Conservation (phyloP, 2,329 filamentous ascomycete genomes). For the Ciborinia camelliae region DNA sequence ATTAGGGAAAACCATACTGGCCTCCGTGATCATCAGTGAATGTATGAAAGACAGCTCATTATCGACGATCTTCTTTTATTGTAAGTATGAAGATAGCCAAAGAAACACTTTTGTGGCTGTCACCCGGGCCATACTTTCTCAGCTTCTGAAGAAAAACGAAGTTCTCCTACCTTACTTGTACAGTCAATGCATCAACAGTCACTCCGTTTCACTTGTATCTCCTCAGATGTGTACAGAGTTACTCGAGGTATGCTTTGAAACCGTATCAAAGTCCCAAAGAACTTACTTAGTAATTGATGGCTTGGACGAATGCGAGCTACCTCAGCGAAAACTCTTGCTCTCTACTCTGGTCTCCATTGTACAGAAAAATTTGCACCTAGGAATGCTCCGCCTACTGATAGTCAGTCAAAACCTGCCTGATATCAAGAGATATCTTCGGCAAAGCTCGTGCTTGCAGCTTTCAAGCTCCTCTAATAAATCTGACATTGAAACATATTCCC, state of each 20-base stretch:
- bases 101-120: constrained; percentile 38
- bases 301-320: constrained; percentile 42
- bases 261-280: constrained; percentile 19
- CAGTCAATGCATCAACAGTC: constrained; percentile 29
- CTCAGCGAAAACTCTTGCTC: constrained; percentile 37
- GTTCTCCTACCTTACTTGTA: constrained; percentile 37
- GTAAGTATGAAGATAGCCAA: constrained; percentile 36
- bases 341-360: constrained; percentile 32
- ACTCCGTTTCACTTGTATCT: background rate
- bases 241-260: constrained; percentile 34
- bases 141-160: constrained; percentile 37
- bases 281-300: constrained; percentile 43
- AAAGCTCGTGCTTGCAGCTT: constrained; percentile 31
- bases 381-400: constrained; percentile 36
- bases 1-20: constrained; percentile 41
- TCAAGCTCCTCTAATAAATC: constrained; percentile 30
- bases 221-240: constrained; percentile 23
- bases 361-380: constrained; percentile 19
- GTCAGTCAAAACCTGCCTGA: constrained; percentile 40
- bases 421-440: constrained; percentile 35
- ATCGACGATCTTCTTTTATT: constrained; percentile 41
- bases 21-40: constrained; percentile 41
- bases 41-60: constrained; percentile 19
- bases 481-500: constrained; percentile 38
- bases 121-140: constrained; percentile 37